Base-by-base conservation (phyloP, 106 monocot species). In the Dendrobium catenatum region DNA sequence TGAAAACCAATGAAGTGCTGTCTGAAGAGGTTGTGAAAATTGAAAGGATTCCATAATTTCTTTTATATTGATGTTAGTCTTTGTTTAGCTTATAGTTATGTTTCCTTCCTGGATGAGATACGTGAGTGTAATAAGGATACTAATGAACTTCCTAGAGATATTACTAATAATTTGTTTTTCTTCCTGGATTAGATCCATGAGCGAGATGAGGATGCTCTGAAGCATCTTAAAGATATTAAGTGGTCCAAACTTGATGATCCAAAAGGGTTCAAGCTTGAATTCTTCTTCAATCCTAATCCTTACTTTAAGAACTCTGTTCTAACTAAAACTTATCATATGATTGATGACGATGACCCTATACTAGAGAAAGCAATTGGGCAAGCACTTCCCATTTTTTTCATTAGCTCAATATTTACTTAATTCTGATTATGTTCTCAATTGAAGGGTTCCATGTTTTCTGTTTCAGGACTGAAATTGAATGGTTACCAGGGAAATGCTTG, bases 251-350 rank as follows among this genome's bases (percentile, higher is more conserved):
- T 89, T 75, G 92, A 92, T 46, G 73, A 88, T 78, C 92, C 92
- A 17, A 97, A 92, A 79, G 96, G 96, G 20, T 97, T 97, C 75
- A 94, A 90, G 82, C 86, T 97, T 59, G 96, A 97, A 78, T 97
- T 97, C 61, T 89, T 83, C 79, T 97, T 97, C 73, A 90, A 90
- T 73, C 4, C 92, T 4, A 97, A 94, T 73, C 92, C 96, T 2
- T 97, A 79, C 49, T 97, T 97, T 74, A 97, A 97, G 80, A 94
- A 97, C 41, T 67, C 90, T 58, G 88, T 97, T 7, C 83, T 97
- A 75, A 90, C 87, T 18, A 97, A 97, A 83, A 94, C 96, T 49
- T 97, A 97, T 83, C 90, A 92, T 80, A 94, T 97, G 94, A 91
- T 91, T 44, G 91, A 91, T 79, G 94, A 91, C 3, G 94, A 91